These are phyloP conservation scores for Termitomyces bulborhizus DNA, from an alignment of 768 basidiomycete species.

Conservation along the genomic window DNA sequence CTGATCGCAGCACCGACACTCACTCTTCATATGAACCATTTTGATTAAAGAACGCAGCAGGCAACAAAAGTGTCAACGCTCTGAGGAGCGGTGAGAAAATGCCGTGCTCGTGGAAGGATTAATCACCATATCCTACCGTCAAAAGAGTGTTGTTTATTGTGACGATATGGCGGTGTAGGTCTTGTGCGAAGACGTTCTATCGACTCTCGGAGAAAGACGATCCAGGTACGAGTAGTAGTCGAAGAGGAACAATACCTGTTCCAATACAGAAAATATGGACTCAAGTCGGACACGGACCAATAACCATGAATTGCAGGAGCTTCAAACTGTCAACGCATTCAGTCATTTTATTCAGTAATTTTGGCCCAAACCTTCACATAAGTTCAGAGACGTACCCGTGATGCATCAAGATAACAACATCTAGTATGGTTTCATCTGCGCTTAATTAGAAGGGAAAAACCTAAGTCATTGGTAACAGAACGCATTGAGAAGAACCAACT, in stretches of 20 bases:
- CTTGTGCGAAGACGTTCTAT: constrained; percentile 53
- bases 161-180: constrained; percentile 54
- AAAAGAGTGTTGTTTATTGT: constrained; percentile 66
- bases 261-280: background rate
- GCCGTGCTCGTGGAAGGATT: background rate
- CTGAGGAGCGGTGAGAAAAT: constrained; percentile 24
- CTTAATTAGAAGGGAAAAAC: constrained; percentile 16
- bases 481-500: constrained; percentile 22
- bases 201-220: constrained; percentile 64
- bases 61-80: constrained; percentile 21
- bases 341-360: background rate
- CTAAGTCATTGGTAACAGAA: background rate
- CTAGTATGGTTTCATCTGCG: constrained; percentile 43
- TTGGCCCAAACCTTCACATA: background rate
- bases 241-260: constrained; percentile 56
- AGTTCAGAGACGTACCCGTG: too few relatives aligned
- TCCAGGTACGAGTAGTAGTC: constrained; percentile 66
- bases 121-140: constrained; percentile 47
- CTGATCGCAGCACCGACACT: constrained; percentile 24
- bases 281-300: constrained; percentile 17
- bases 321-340: too few relatives aligned
- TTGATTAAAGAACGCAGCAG: constrained; percentile 52
- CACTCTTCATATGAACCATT: constrained; percentile 11
- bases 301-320: constrained; percentile 62
- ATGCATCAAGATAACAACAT: too few relatives aligned